phyloP scores from a whole-genome alignment of 2,329 filamentous ascomycete species.

The Ceratocystis smalleyi region DNA sequence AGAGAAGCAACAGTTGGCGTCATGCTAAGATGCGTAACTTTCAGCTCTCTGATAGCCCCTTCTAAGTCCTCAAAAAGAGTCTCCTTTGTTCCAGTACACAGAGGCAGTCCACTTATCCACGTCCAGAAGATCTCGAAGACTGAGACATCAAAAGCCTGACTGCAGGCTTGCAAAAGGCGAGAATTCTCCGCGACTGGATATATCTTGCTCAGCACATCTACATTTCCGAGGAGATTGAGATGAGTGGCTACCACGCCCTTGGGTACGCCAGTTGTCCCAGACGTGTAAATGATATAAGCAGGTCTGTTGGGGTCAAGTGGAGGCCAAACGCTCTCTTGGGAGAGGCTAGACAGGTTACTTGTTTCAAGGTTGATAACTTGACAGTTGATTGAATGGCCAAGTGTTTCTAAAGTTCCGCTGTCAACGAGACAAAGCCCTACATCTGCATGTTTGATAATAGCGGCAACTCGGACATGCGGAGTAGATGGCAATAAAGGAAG shows the following conservation, averaged over 20 bases:
- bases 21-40: conserved; percentile 65
- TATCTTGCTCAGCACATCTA: conserved; percentile 47
- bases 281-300: conserved; percentile 70
- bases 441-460: conserved; percentile 47
- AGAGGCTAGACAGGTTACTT: conserved; percentile 21
- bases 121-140: conserved; percentile 84
- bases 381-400: conserved; percentile 15
- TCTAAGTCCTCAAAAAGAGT: conserved; percentile 59
- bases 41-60: conserved; percentile 43
- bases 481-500: conserved; percentile 64
- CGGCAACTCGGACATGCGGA: conserved; percentile 42
- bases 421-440: conserved; percentile 34
- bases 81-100: conserved; percentile 63
- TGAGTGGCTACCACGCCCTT: conserved; percentile 71
- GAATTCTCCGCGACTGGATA: conserved; percentile 43
- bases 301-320: conserved; percentile 33
- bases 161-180: conserved; percentile 66
- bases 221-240: conserved; percentile 58
- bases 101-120: conserved; percentile 61
- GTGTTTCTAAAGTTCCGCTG: conserved; percentile 19
- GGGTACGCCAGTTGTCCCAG: conserved; percentile 63
- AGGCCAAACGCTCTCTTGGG: conserved; percentile 19
- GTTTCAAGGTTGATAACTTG: conserved; percentile 25
- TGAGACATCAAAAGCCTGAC: conserved; percentile 73
- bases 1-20: conserved; percentile 73